Evolutionary conservation across 148 eudicot genomes (phyloP), one percentile per base, ranked within the genome.

Genomic region (Spergularia bocconei): DNA sequence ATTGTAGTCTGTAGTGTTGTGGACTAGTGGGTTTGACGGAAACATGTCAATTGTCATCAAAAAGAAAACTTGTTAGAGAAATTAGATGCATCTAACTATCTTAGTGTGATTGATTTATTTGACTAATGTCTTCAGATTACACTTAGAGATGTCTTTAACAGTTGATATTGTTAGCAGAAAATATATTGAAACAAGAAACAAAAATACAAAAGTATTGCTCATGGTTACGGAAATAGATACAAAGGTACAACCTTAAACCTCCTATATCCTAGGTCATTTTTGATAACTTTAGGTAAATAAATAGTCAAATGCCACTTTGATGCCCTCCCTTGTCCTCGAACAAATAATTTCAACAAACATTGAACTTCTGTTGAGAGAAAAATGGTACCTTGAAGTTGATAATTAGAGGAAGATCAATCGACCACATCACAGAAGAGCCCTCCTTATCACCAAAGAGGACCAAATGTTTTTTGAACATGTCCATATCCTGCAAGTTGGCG

Each of bases 401-500:
- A 63, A 84, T 82, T 67, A 90, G 78, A 75, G 96, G 97, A 82
- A 94, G 75, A 72, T 86, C 64, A 72, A 91, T 78, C 44, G 96
- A 94, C 75, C 96, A 94, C 70, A 87, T 87, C 66, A 71, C 55
- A 69, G 92, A 82, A 55, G 84, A 86, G 47, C 88, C 97, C 62
- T 84, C 85, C 78, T 77, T 77, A 73, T 85, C 88, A 69, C 90
- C 82, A 65, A 50, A 81, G 48, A 91, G 92, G 76, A 94, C 98
- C 75, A 91, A 73, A 86, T 94, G 89, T 68, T 79, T 84, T 57
- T 86, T 81, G 62, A 89, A 90, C 71, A 94, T 82, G 84, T 94
- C 98, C 96, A 94, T 90, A 75, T 94, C 97, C 65, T 77, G 87
- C 57, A 94, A 77, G 84, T 76, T 84, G 72, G 80, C 78, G 72